Evolutionary conservation across 768 basidiomycete genomes (phyloP).

Genomic region (Cystobasidium ongulense): DNA sequence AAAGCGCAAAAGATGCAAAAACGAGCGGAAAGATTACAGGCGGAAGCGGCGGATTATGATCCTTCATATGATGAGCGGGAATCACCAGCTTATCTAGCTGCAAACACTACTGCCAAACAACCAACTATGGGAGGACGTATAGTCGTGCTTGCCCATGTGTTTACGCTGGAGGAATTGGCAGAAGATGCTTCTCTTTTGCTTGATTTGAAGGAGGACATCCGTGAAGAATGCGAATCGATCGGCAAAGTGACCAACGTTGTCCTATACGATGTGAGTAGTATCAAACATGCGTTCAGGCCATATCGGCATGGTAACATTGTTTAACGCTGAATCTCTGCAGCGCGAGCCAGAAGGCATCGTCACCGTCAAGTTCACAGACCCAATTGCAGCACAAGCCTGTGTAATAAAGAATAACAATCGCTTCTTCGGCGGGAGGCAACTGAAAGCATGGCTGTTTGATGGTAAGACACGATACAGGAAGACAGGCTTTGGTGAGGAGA

Average conservation of each 20-base stretch:
- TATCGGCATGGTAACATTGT: neutral
- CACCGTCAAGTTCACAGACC: slow-evolving; percentile 90
- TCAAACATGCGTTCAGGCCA: neutral
- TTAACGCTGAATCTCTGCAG: slow-evolving; percentile 51
- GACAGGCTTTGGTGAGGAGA: slow-evolving; percentile 14
- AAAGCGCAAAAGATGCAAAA: slow-evolving; percentile 62
- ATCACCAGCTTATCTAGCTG: slow-evolving; percentile 12
- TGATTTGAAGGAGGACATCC: slow-evolving; percentile 91
- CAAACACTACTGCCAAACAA: slow-evolving; percentile 47
- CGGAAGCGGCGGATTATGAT: slow-evolving; percentile 66
- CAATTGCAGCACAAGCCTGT: slow-evolving; percentile 86
- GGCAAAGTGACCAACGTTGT: slow-evolving; percentile 95
- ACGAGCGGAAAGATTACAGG: slow-evolving; percentile 77
- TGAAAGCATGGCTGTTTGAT: slow-evolving; percentile 71
- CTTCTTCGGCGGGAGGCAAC: slow-evolving; percentile 72
- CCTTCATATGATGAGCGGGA: slow-evolving; percentile 89
- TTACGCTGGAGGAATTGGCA: slow-evolving; percentile 72
- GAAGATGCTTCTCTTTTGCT: slow-evolving; percentile 75
- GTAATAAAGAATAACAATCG: slow-evolving; percentile 91
- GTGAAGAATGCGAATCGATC: slow-evolving; percentile 75
- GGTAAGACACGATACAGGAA: slow-evolving; percentile 51
- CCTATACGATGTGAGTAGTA: slow-evolving; percentile 73
- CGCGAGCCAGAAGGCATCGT: slow-evolving; percentile 87
- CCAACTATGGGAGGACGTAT: slow-evolving; percentile 52
- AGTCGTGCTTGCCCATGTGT: slow-evolving; percentile 93